These are phyloP conservation scores for Euphrasia confusa DNA, from an alignment of 257 asterid species.

Conservation along the genomic window DNA sequence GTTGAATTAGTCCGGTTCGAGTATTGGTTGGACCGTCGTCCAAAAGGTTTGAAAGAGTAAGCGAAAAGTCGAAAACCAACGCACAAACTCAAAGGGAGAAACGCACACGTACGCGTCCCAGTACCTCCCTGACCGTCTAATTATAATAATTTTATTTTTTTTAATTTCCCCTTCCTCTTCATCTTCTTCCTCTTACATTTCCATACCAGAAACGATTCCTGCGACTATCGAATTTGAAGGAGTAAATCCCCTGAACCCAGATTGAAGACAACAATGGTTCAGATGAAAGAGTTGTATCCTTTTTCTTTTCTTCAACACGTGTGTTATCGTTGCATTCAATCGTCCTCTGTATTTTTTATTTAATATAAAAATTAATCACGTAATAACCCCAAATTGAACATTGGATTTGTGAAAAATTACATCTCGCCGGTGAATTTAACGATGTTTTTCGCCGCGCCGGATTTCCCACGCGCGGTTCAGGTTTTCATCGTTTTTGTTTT, in stretches of 20 bases:
- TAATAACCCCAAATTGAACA: not conserved
- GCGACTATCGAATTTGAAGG: slow-evolving; percentile 14
- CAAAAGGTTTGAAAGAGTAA: not conserved
- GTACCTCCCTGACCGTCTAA: slow-evolving; percentile 22
- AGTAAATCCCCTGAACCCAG: slow-evolving; percentile 4
- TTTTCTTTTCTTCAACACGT: not conserved
- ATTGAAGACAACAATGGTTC: slow-evolving; percentile 49
- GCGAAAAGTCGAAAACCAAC: slow-evolving; percentile 6
- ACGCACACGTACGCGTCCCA: slow-evolving; percentile 15
- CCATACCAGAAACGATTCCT: slow-evolving; percentile 13
- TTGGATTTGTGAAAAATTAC: not conserved
- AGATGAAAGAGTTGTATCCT: slow-evolving; percentile 91
- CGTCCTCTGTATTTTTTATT: not conserved
- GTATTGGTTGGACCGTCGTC: not conserved
- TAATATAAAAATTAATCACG: not conserved
- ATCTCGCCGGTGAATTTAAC: not conserved
- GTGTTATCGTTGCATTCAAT: not conserved
- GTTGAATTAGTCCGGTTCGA: too few relatives aligned
- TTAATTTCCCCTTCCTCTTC: not conserved
- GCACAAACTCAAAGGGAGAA: slow-evolving; percentile 5
- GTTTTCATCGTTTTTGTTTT: slow-evolving; percentile 6
- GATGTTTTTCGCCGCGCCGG: not conserved
- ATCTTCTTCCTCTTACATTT: slow-evolving; percentile 5
- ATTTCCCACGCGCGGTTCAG: not conserved
- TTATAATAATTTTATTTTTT: not conserved